Base-by-base conservation (phyloP, 1,139 yeast species). In the Yamadazyma buinensis region DNA sequence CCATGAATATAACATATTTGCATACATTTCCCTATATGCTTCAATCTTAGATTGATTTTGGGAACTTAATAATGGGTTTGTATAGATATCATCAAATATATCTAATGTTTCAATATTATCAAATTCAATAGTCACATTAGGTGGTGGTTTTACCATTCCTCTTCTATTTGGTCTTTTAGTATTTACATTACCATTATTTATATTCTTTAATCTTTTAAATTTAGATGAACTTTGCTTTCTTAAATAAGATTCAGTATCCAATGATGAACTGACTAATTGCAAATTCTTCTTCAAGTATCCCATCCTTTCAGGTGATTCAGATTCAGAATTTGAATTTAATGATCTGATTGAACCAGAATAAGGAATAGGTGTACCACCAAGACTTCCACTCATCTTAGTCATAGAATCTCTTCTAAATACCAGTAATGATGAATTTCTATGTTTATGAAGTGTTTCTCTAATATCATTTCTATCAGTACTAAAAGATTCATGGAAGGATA, bases 1-100 rank as follows among this genome's bases (percentile, higher is more conserved):
- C 97, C 97, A 90, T 26, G 73, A 59, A 48, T 75, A 86, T 17
- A 90, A 62, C 55, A 88, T 71, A n/a, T 82, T 76, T 0, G 97
- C 92, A 55, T 90, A 90, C 41, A 80, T 83, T 22, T 73, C 70
- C 28, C 96, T 61, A 54, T 84, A 85, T 11, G 55, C 48, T 34
- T 63, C 59, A 39, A 75, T 67, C 40, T 70, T 71, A 1, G 54
- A 59, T 19, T 64, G 66, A 34, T 74, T 72, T 19, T 69, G 65
- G 5, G 74, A 57, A 33, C 70, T 72, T 30, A 84, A 57, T 29
- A 80, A 56, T 2, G 74, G 57, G 28, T 61, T 55, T 2, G 72
- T 61, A 33, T 70, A 68, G 0, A 62, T 59, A 37, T 72, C 72
- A 31, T 77, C 77, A 39, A 62, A 68, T 14, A 75, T 55, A 36